Evolutionary conservation across 1,284 basidiomycete genomes (phyloP).

Genomic region (Laetiporus sulphureus): DNA sequence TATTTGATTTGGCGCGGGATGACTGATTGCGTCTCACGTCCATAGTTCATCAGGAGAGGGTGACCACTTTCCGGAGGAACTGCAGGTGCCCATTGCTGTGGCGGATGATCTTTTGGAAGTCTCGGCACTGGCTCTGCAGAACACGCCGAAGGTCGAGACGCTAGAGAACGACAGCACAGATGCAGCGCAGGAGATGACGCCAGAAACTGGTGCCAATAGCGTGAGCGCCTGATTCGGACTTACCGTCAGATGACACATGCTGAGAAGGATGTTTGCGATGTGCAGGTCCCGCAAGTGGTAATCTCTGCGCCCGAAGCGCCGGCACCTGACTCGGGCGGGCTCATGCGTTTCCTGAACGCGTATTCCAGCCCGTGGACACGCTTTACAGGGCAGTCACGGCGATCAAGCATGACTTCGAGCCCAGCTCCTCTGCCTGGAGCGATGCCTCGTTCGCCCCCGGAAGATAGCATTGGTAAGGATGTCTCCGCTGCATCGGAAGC

Average conservation of each 20-base stretch:
- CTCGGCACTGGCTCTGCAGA: constrained; percentile 18
- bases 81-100: constrained; percentile 58
- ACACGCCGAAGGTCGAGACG: constrained; percentile 21
- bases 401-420: constrained; percentile 15
- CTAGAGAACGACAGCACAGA: constrained; percentile 26
- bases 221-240: constrained; percentile 15
- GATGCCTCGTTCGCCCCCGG: constrained; percentile 5
- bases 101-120: constrained; percentile 50
- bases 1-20: constrained; percentile 4
- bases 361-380: constrained; percentile 38
- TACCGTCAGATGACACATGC: constrained; percentile 5
- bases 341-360: constrained; percentile 38
- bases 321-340: constrained; percentile 22
- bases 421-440: constrained; percentile 12
- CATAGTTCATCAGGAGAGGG: constrained; percentile 35
- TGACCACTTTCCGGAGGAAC: constrained; percentile 52
- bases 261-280: constrained; percentile 6
- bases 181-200: constrained; percentile 19
- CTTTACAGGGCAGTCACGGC: constrained; percentile 26
- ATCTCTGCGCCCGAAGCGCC: constrained; percentile 15
- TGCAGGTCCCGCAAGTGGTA: constrained; percentile 10
- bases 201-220: constrained; percentile 18
- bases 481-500: constrained; percentile 2
- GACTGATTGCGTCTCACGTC: constrained; percentile 8
- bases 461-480: constrained; percentile 5